These are phyloP conservation scores for Dendryphion nanum DNA, from an alignment of 2,329 filamentous ascomycete species.

Conservation along the genomic window DNA sequence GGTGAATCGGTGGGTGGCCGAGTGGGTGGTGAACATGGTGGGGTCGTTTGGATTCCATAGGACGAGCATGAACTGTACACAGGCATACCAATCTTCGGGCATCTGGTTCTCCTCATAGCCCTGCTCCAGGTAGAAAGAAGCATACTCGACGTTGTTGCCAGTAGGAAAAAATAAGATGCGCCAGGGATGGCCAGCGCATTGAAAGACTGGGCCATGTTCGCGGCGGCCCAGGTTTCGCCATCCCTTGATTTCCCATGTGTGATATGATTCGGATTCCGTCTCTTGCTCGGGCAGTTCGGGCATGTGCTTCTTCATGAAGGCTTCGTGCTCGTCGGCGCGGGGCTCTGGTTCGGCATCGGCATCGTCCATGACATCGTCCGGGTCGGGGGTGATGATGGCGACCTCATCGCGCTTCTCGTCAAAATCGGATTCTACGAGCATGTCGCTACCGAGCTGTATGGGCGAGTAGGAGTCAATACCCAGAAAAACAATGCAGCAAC, in stretches of 20 bases:
- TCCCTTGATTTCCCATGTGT: slow-evolving; percentile 85
- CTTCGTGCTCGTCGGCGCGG: slow-evolving; percentile 66
- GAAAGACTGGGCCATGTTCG: slow-evolving; percentile 83
- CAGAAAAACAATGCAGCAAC: no score
- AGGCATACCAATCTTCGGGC: slow-evolving; percentile 93
- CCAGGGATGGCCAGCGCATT: slow-evolving; percentile 88
- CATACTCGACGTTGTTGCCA: slow-evolving; percentile 90
- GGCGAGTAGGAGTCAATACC: slow-evolving; percentile 5
- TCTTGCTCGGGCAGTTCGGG: slow-evolving; percentile 76
- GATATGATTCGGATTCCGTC: slow-evolving; percentile 69
- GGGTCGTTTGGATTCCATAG: slow-evolving; percentile 94
- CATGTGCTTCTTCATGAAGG: slow-evolving; percentile 80
- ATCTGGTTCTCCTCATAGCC: slow-evolving; percentile 73
- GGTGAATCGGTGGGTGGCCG: slow-evolving; percentile 92
- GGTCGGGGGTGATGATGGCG: slow-evolving; percentile 61
- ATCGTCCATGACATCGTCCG: slow-evolving; percentile 57
- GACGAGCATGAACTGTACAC: slow-evolving; percentile 91
- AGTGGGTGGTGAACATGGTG: slow-evolving; percentile 71
- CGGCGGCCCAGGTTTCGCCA: slow-evolving; percentile 77
- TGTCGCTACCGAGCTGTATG: slow-evolving; percentile 58
- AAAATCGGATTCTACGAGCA: slow-evolving; percentile 62
- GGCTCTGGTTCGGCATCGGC: slow-evolving; percentile 54
- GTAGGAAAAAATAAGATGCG: slow-evolving; percentile 93
- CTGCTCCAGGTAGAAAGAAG: slow-evolving; percentile 95
- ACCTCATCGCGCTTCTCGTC: slow-evolving; percentile 62